phyloP scores from a whole-genome alignment of 2,329 filamentous ascomycete genomes.

The Trichoderma guizhouense region DNA sequence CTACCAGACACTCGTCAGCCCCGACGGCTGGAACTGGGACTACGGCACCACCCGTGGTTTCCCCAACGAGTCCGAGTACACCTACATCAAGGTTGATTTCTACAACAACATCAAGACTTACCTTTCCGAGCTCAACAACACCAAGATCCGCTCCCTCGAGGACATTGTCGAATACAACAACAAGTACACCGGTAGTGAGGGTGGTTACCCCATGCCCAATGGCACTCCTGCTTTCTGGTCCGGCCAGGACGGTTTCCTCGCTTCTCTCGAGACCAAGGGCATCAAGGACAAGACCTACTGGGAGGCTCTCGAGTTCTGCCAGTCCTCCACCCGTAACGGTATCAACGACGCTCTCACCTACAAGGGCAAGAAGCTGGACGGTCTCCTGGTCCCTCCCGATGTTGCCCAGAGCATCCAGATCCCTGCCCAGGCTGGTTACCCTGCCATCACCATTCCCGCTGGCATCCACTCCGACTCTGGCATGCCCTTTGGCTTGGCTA shows the following conservation, averaged over 20 bases:
- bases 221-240: constrained; percentile 61
- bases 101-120: constrained; percentile 62
- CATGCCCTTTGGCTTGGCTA: constrained; percentile 59
- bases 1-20: constrained; percentile 59
- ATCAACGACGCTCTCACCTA: constrained; percentile 64
- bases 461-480: constrained; percentile 52
- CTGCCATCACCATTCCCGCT: constrained; percentile 65
- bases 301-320: constrained; percentile 62
- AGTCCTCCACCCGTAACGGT: constrained; percentile 58
- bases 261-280: constrained; percentile 59
- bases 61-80: constrained; percentile 72
- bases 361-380: constrained; percentile 49
- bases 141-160: constrained; percentile 54
- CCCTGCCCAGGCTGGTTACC: constrained; percentile 73
- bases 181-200: constrained; percentile 63
- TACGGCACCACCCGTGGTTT: constrained; percentile 59
- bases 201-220: constrained; percentile 55
- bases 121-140: constrained; percentile 60
- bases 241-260: constrained; percentile 69
- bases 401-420: constrained; percentile 66
- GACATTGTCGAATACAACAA: constrained; percentile 65
- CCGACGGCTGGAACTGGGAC: constrained; percentile 72
- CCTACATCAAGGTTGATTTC: constrained; percentile 68
- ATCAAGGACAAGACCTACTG: constrained; percentile 62
- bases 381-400: constrained; percentile 65